phyloP scores from a whole-genome alignment of 176 grass and related monocot genomes.

The Phoenix dactylifera region DNA sequence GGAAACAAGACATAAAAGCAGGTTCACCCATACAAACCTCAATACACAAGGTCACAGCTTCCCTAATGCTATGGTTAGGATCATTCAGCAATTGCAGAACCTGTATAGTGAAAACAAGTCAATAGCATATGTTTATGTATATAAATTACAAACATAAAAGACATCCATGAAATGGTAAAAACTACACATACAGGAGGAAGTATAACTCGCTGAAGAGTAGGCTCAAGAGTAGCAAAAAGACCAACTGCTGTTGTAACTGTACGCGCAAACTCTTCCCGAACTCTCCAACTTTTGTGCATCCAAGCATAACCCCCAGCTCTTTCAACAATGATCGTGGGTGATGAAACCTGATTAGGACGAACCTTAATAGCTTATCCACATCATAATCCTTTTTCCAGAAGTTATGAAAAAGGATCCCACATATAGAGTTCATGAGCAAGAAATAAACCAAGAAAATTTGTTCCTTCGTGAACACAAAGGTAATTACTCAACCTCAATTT shows the following conservation, averaged over 20 bases:
- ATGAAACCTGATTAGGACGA: conserved; percentile 56
- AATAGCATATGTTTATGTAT: neutral
- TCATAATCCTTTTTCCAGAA: neutral
- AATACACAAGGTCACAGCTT: conserved; percentile 70
- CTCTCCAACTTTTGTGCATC: conserved; percentile 86
- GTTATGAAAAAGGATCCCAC: neutral
- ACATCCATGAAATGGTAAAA: neutral
- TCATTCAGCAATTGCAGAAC: conserved; percentile 83
- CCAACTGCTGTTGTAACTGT: conserved; percentile 65
- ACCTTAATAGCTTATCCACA: neutral
- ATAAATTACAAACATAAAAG: neutral
- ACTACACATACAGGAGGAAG: conserved; percentile 55
- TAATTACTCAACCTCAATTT: too few relatives aligned
- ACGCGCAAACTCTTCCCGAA: conserved; percentile 73
- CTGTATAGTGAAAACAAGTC: conserved; percentile 20
- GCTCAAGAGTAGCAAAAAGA: conserved; percentile 81
- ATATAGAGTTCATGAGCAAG: too few relatives aligned
- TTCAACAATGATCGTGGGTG: conserved; percentile 85
- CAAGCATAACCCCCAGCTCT: conserved; percentile 91
- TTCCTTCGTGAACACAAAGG: too few relatives aligned
- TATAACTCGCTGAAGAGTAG: conserved; percentile 61
- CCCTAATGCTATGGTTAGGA: conserved; percentile 80
- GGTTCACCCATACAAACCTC: conserved; percentile 32
- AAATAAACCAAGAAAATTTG: too few relatives aligned
- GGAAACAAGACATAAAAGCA: too few relatives aligned